Evolutionary conservation across 768 basidiomycete genomes (phyloP).

Genomic region (Rhodocollybia butyracea): DNA sequence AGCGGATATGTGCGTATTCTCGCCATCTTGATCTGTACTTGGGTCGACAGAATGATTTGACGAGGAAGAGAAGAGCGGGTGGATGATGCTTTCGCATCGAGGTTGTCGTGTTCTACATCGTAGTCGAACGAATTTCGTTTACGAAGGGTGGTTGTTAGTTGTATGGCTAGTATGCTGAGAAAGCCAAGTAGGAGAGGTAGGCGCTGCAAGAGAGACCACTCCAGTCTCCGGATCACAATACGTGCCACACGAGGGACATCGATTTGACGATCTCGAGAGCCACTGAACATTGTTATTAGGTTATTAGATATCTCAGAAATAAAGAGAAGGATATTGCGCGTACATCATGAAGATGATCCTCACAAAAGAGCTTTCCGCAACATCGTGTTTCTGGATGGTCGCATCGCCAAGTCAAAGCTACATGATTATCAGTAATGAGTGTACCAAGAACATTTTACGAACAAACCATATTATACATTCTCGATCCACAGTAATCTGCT

Average conservation of each 20-base stretch:
- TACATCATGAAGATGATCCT: not conserved
- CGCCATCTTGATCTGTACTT: not conserved
- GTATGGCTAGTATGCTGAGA: not conserved
- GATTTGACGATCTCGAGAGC: not conserved
- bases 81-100: too few species aligned
- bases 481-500: not conserved
- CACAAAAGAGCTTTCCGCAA: slow-evolving; percentile 5
- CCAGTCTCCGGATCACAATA: not conserved
- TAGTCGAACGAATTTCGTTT: too few species aligned
- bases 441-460: not conserved
- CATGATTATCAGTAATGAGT: not conserved
- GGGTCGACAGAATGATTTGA: not conserved
- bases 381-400: slow-evolving; percentile 3
- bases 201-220: not conserved
- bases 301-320: not conserved
- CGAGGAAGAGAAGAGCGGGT: not conserved
- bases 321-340: not conserved
- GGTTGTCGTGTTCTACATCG: too few species aligned
- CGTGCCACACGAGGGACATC: not conserved
- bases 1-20: not conserved
- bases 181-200: not conserved
- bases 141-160: not conserved
- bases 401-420: not conserved
- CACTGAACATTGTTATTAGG: not conserved
- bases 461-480: slow-evolving; percentile 1